Evolutionary conservation across 2,329 filamentous ascomycete species (phyloP).

Genomic region (Eutypella sp.): DNA sequence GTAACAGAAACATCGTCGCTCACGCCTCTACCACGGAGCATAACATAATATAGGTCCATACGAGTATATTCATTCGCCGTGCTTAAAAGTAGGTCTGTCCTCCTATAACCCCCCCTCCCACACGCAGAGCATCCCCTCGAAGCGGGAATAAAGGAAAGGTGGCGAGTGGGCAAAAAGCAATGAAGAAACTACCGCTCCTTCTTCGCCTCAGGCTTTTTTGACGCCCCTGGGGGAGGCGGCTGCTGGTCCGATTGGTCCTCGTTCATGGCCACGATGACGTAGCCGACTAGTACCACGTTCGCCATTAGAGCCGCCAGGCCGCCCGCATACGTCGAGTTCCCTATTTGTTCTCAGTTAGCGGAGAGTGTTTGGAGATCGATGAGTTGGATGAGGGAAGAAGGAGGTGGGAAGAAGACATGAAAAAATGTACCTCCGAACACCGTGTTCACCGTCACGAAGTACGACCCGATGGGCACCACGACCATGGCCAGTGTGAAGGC

Average conservation of each 20-base stretch:
- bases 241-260: conserved; percentile 62
- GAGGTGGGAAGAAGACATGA: no score
- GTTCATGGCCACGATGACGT: conserved; percentile 84
- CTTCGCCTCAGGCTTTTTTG: conserved; percentile 39
- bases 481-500: conserved; percentile 92
- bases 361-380: no score
- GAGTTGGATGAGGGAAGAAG: not conserved
- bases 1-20: no score
- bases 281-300: conserved; percentile 85
- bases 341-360: conserved; percentile 44
- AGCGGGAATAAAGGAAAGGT: no score
- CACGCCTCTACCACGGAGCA: no score
- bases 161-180: not conserved
- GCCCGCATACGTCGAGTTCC: conserved; percentile 84
- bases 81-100: no score
- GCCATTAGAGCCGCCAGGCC: conserved; percentile 82
- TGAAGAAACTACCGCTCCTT: not conserved
- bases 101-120: no score
- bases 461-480: conserved; percentile 77
- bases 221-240: conserved; percentile 38
- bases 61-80: no score
- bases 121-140: no score
- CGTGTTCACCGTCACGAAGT: conserved; percentile 73
- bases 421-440: conserved; percentile 66
- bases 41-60: no score